phyloP scores from a whole-genome alignment of 345 rosid species.

The Lepidium africanum region DNA sequence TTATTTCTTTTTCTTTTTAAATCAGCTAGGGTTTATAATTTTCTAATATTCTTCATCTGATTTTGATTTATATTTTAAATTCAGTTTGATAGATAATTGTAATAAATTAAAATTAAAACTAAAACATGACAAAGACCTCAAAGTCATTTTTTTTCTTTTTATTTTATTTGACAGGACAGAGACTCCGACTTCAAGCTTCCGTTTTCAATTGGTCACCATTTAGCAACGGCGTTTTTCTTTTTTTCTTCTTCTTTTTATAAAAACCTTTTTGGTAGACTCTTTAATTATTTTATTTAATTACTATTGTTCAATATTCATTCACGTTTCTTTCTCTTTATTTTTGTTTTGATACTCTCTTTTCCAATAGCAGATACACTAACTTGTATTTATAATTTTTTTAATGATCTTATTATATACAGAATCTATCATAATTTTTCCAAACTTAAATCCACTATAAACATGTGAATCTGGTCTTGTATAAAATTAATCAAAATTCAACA shows the following conservation, averaged over 20 bases:
- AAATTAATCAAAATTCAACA: background rate
- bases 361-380: background rate
- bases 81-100: background rate
- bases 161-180: slow-evolving; percentile 5
- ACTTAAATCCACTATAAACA: background rate
- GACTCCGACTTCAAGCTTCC: slow-evolving; percentile 30
- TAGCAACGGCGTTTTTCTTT: slow-evolving; percentile 22
- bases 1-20: background rate
- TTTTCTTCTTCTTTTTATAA: background rate
- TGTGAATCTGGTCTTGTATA: slow-evolving; percentile 3
- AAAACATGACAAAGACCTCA: slow-evolving; percentile 20
- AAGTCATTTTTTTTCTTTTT: slow-evolving; percentile 2
- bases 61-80: background rate
- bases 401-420: background rate
- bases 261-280: background rate
- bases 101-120: background rate
- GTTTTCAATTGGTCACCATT: slow-evolving; percentile 25
- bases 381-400: too few species aligned
- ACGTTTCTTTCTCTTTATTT: background rate
- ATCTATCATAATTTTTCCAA: background rate
- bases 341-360: background rate
- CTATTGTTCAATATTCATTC: background rate
- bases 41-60: background rate
- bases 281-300: background rate
- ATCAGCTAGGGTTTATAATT: slow-evolving; percentile 8